Percentiles rank a stretch among this genome's conserved stretches.
Evolutionary conservation across 768 basidiomycete genomes (phyloP).

Genomic region (Pholiota conissans): DNA sequence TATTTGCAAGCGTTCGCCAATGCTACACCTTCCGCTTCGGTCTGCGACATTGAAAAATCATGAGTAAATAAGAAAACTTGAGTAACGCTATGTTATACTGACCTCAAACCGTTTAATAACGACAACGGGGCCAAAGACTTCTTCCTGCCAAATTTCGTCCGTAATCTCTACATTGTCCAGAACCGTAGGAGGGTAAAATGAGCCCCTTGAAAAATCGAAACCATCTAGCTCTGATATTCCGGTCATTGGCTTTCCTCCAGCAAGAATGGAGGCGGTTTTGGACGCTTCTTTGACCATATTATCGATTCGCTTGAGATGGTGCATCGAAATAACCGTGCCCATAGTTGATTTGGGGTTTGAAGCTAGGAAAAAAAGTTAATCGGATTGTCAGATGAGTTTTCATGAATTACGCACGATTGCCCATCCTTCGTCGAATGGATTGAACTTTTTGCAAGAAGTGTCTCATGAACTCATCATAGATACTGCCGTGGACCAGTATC

Average conservation of each 20-base stretch:
- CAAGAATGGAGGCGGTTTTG: conserved; percentile 44
- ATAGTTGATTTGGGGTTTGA: conserved; percentile 69
- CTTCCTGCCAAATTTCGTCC: conserved; percentile 78
- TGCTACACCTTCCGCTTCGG: conserved; percentile 61
- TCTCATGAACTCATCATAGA: conserved; percentile 70
- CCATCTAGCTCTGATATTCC: conserved; percentile 66
- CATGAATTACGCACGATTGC: conserved; percentile 58
- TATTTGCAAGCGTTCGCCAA: conserved; percentile 80
- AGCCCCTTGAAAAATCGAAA: conserved; percentile 69
- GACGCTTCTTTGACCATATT: conserved; percentile 45
- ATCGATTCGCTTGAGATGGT: conserved; percentile 67
- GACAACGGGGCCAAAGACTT: conserved; percentile 86
- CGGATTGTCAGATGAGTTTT: not conserved
- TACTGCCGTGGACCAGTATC: conserved; percentile 67
- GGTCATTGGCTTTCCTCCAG: conserved; percentile 67
- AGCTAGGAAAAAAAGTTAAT: conserved; percentile 42
- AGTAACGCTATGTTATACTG: conserved; percentile 2
- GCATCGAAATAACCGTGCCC: conserved; percentile 75
- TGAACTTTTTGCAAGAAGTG: conserved; percentile 61
- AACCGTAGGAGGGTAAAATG: conserved; percentile 82
- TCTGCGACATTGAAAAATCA: conserved; percentile 33
- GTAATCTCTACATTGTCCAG: conserved; percentile 54
- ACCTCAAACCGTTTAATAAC: conserved; percentile 51
- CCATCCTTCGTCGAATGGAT: conserved; percentile 69
- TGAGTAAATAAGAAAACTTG: not conserved